Evolutionary conservation across 176 grass and related monocot species (phyloP), one percentile per base, ranked within the genome.

Genomic region (Oropetium thomaeum): DNA sequence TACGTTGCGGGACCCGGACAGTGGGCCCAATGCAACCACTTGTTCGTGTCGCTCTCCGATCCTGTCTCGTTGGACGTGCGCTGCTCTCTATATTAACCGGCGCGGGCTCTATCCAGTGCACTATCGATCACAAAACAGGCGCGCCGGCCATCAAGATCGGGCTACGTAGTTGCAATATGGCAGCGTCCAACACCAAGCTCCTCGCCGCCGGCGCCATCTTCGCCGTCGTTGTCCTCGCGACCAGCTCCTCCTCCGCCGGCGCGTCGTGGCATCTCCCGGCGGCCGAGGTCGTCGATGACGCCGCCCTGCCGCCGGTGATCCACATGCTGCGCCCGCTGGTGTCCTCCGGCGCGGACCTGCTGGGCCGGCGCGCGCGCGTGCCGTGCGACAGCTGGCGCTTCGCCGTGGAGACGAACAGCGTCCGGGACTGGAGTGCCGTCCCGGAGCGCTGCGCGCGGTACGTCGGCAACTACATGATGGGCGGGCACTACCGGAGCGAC

Each of bases 341-440:
- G 67, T 10, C 48, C 3, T 69, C 34, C 5, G 60, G 57, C 60
- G 20, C 29, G 4, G 15, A 58, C 40, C 68, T 65, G 15, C 68
- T 65, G 15, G 73, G 41, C 8, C 23, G 4, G 17, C 9, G 19
- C 29, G 76, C 17, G 69, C 1, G 61, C 32, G 47, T 86, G 66
- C 27, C 69, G 23, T 92, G 90, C 79, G 82, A 66, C 42, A 92
- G 90, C 79, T 89, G 90, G 90, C 13, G 72, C 42, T 31, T 92
- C 1, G 75, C 62, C 7, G 90, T 86, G 75, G 90, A 92, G 83
- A 62, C 83, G 10, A 51, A 92, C 78, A 89, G 67, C 43, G 15
- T 64, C 23, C 64, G 79, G 0, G 48, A 7, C 66, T 92, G 86
- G 83, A 5, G 1, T 31, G 81, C 82, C 3, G 30, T 89, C 27